Evolutionary conservation across 164 flowering plant species (phyloP).

Genomic region (Nelumbo lutea): DNA sequence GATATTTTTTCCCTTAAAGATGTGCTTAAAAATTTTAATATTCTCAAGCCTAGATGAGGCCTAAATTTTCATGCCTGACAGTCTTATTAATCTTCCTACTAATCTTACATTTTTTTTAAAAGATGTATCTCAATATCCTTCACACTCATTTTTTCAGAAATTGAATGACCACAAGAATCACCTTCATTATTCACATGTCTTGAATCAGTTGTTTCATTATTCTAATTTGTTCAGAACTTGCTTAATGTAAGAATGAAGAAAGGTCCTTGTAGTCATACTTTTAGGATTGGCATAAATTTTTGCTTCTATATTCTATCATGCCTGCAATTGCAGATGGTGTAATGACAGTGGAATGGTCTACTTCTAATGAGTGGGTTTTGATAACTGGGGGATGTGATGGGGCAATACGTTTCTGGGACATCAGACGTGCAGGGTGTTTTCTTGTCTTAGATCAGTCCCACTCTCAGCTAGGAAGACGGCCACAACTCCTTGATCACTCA

Average conservation of each 20-base stretch:
- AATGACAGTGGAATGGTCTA: slow-evolving; percentile 92
- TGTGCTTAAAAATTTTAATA: no score
- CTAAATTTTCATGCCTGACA: no score
- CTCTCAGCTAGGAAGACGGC: slow-evolving; percentile 89
- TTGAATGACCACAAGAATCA: no score
- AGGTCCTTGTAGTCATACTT: not conserved
- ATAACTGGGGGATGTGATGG: slow-evolving; percentile 97
- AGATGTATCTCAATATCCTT: no score
- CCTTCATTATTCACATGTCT: no score
- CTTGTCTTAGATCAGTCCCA: slow-evolving; percentile 80
- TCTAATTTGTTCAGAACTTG: not conserved
- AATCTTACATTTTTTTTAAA: no score
- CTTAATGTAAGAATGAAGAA: not conserved
- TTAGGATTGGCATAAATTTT: not conserved
- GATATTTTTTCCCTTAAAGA: no score
- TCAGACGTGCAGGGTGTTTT: slow-evolving; percentile 92
- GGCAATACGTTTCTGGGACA: slow-evolving; percentile 99
- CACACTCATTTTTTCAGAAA: no score
- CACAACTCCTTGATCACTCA: slow-evolving; percentile 44
- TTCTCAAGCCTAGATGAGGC: no score
- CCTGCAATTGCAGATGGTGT: slow-evolving; percentile 71
- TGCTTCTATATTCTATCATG: not conserved
- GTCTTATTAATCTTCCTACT: no score
- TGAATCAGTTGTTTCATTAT: no score
- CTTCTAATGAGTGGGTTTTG: slow-evolving; percentile 93